Conservation (phyloP, 2,329 filamentous ascomycete species). For the Zalaria sp. region DNA sequence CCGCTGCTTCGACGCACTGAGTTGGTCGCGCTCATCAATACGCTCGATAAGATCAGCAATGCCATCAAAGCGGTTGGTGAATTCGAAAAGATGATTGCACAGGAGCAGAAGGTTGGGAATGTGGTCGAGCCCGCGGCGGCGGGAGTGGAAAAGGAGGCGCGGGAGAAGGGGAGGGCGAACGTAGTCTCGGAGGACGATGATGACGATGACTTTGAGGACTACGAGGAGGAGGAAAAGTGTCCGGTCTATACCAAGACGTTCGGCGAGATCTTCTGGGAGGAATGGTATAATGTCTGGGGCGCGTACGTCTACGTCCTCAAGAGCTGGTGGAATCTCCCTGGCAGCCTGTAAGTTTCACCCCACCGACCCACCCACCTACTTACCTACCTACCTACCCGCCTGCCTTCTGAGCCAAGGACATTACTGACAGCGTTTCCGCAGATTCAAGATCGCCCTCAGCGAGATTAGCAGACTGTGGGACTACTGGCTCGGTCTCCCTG, state of each 20-base stretch:
- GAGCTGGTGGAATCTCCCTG: constrained; percentile 58
- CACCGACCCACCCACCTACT: constrained; percentile 5
- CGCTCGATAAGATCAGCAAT: constrained; percentile 72
- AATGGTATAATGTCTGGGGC: constrained; percentile 48
- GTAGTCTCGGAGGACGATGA: constrained; percentile 11
- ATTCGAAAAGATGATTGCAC: constrained; percentile 46
- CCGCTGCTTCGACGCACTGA: constrained; percentile 76
- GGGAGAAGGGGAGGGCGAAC: not conserved
- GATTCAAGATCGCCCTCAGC: constrained; percentile 32
- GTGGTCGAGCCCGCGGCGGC: constrained; percentile 6
- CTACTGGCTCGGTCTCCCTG: constrained; percentile 48
- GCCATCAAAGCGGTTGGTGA: constrained; percentile 61
- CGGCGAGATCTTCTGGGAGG: constrained; percentile 45
- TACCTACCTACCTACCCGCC: not conserved
- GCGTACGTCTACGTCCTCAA: constrained; percentile 52
- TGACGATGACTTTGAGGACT: constrained; percentile 13
- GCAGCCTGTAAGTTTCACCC: constrained; percentile 56
- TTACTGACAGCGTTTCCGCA: constrained; percentile 6
- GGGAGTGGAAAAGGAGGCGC: not conserved
- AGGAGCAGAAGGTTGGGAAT: constrained; percentile 6
- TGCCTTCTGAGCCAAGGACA: too few species aligned
- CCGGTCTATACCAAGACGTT: constrained; percentile 27
- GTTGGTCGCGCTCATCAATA: constrained; percentile 88
- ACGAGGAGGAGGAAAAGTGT: constrained; percentile 11
- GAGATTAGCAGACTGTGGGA: constrained; percentile 44